Base-by-base conservation (phyloP, 345 rosid genomes). In the Aquilaria malaccensis region DNA sequence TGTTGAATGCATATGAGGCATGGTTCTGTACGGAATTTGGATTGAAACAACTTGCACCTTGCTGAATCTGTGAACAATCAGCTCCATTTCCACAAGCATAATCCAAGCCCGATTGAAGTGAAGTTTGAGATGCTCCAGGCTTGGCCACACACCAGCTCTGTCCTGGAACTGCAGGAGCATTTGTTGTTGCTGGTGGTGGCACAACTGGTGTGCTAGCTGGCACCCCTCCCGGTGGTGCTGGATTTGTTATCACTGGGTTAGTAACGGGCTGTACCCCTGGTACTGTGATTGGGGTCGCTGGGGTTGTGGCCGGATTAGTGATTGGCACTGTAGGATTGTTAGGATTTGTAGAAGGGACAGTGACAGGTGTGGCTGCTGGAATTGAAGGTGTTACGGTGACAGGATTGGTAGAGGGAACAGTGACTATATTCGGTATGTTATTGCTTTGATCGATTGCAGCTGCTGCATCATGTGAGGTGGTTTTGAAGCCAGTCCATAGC, bases 1-100 rank as follows among this genome's bases (percentile, higher is more conserved):
- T 88, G 65, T 95, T 95, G 79, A 95, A 91, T 11, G 97, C 99
- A 72, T 50, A 83, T 1, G 99, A 95, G 6, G 97, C 99, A 68
- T 91, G 99, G 73, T 67, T 85, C 68, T 85, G 95, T 55, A 91
- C 73, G 56, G 78, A 64, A 58, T 56, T 75, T 0, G 97, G 99
- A n/a, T 76, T 79, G 71, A 82, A 91, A 67, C 99, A 95, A 72
- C 70, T 85, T 45, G 80, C 94, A 2, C 94, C 91, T 74, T 81
- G 86, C 77, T 86, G 97, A 50, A 95, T 86, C 73, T 76, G 86
- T 9, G 99, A 81, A 65, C 99, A 95, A 70, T 88, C 97, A 0
- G 89, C 88, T 37, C 43, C 43, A 59, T 91, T 91, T 13, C 99
- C 99, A 50, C 99, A 95, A 0, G 99, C 99, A 64, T 91, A 95